phyloP scores from a whole-genome alignment of 768 basidiomycete genomes.

The Phylloporus sp. region DNA sequence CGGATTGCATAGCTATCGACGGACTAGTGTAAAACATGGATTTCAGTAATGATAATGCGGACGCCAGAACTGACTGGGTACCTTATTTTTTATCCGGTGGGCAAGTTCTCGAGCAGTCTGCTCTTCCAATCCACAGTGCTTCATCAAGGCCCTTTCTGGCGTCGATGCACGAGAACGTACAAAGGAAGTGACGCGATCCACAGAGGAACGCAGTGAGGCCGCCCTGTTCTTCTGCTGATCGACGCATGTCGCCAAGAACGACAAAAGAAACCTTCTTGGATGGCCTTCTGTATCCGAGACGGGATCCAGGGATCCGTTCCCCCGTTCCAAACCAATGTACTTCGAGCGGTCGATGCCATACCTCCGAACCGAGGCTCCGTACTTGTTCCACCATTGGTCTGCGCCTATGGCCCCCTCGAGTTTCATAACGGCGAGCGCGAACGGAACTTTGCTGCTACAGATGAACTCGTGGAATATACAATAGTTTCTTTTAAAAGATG shows the following conservation, averaged over 20 bases:
- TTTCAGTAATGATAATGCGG: not conserved
- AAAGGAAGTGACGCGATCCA: constrained; percentile 7
- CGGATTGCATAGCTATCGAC: not conserved
- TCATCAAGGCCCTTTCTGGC: constrained; percentile 12
- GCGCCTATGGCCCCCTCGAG: constrained; percentile 25
- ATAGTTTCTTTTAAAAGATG: constrained; percentile 25
- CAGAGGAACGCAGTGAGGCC: constrained; percentile 7
- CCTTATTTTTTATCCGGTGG: constrained; percentile 7
- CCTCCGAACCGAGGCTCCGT: constrained; percentile 13
- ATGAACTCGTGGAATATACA: constrained; percentile 26
- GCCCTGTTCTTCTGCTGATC: constrained; percentile 9
- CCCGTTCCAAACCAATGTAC: constrained; percentile 34
- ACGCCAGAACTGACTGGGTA: not conserved
- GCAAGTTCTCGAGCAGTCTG: constrained; percentile 17
- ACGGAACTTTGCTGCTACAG: constrained; percentile 24
- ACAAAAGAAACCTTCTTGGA: constrained; percentile 22
- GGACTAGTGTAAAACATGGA: not conserved
- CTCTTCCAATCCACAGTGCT: constrained; percentile 20
- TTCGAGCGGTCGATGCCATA: constrained; percentile 21
- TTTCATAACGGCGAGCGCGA: constrained; percentile 29
- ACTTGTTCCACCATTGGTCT: constrained; percentile 35
- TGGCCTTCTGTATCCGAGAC: constrained; percentile 22
- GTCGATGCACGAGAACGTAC: constrained; percentile 9
- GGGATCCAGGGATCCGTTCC: constrained; percentile 14
- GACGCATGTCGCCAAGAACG: constrained; percentile 13